Evolutionary conservation across 805 yeast genomes (phyloP), one percentile per base, ranked within the genome.

Genomic region (Candida anglica): DNA sequence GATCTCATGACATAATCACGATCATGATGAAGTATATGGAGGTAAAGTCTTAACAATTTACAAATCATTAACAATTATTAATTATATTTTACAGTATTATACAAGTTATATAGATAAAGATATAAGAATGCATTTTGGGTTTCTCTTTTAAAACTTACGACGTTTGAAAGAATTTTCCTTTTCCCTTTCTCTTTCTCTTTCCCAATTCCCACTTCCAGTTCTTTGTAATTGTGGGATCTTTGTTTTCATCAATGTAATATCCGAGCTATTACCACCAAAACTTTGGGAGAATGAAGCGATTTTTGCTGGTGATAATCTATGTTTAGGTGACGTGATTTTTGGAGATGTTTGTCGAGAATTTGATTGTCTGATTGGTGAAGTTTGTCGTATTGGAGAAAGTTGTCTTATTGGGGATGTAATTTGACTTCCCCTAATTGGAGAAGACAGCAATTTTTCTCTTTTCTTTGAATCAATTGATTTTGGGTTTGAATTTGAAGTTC

Each of bases 151-250:
- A n/a, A n/a, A n/a, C n/a, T n/a, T n/a, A n/a, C n/a, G n/a, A n/a
- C n/a, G n/a, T n/a, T n/a, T n/a, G n/a, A n/a, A n/a, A n/a, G n/a
- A n/a, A n/a, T n/a, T n/a, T n/a, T n/a, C 13, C 26, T 23, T 11
- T 11, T 17, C 30, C 6, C 21, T 17, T 11, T 17, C 13, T 27
- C 11, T 21, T 16, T 17, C 19, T 27, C 22, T 27, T 27, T 19
- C 32, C 15, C 20, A 6, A 10, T 30, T 25, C 32, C n/a, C n/a
- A n/a, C n/a, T n/a, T n/a, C n/a, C n/a, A 6, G 21, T 30, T n/a
- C 32, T 11, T 14, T 17, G 15, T 19, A 32, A 26, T 16, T 32
- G 34, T 6, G 34, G 34, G 13, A 32, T 32, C 19, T 29, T 26
- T 15, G 14, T n/a, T 15, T n/a, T 26, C 19, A n/a, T 13, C 28